Evolutionary conservation across 331 rosid genomes (phyloP), one percentile per base, ranked within the genome.

Genomic region (Pyrus hybrid): DNA sequence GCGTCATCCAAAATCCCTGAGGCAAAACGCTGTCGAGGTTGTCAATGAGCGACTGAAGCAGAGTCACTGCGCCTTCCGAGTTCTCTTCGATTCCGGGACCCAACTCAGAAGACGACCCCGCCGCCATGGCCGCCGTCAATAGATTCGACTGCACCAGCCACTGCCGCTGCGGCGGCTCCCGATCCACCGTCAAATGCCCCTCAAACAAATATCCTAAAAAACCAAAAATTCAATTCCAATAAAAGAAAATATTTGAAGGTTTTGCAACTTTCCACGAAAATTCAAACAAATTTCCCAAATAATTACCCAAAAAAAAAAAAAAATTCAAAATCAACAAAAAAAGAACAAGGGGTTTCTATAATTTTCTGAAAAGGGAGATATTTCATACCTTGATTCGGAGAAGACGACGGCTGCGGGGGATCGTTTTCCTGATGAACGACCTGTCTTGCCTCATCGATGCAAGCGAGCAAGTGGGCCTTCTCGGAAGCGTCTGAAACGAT

Each of bases 131-230:
- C 9, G 92, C 76, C 14, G 85, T 60, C 90, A 94, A 23, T 70
- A 92, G 87, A 82, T 89, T 92, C 62, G 91, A 78, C 53, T 89
- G 92, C 79, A 87, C 96, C 86, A 94, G 74, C 99, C 97, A 94
- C 68, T 86, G 91, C 29, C 96, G 99, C 82, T 86, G 96, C 12
- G 96, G 91, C 13, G 97, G 97, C 84, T 94, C 99, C 4, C 77
- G 90, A 90, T 89, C 91, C n/a, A n/a, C n/a, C n/a, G n/a, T n/a
- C n/a, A n/a, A n/a, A n/a, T n/a, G n/a, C n/a, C n/a, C n/a, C n/a
- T 94, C 99, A 82, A 94, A 94, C 47, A 94, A 91, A 83, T 88
- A 94, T 33, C 97, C 97, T 92, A 11, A 29, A 13, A n/a, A 71
- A 33, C 5, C 61, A 41, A 64, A 64, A 56, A 45, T 13, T 58